phyloP scores from a whole-genome alignment of 2,329 filamentous ascomycete species.

The Hymenoscyphus albidus region DNA sequence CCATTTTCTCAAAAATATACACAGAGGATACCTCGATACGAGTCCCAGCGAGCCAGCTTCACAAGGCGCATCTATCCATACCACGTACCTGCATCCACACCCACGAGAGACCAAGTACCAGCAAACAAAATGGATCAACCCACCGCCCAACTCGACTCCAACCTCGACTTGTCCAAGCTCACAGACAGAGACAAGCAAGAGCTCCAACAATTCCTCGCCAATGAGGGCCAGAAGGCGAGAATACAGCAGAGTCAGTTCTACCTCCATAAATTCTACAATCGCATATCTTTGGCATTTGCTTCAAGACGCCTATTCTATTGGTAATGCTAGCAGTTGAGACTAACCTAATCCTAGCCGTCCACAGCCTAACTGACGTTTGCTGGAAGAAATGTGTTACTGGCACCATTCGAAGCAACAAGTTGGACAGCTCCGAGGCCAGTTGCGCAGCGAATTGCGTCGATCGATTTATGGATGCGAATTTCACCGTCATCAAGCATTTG shows the following conservation, averaged over 20 bases:
- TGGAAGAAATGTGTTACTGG: slow-evolving; percentile 90
- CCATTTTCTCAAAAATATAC: neutral
- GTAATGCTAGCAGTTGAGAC: slow-evolving; percentile 28
- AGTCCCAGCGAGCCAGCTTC: no score
- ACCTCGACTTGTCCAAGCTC: slow-evolving; percentile 68
- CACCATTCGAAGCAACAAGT: slow-evolving; percentile 63
- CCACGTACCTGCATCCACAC: no score
- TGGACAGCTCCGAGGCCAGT: slow-evolving; percentile 74
- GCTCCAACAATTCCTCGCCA: slow-evolving; percentile 78
- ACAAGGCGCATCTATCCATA: no score
- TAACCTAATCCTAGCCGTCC: slow-evolving; percentile 49
- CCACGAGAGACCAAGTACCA: neutral
- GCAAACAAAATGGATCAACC: slow-evolving; percentile 27
- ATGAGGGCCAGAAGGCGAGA: slow-evolving; percentile 80
- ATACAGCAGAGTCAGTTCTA: slow-evolving; percentile 46
- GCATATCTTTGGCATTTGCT: neutral
- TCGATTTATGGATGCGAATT: slow-evolving; percentile 85
- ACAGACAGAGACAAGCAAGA: slow-evolving; percentile 80
- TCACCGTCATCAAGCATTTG: slow-evolving; percentile 80
- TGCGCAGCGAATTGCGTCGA: slow-evolving; percentile 94
- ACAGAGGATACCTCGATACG: neutral
- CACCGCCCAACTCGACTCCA: slow-evolving; percentile 22
- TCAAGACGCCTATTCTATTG: neutral
- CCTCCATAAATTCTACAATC: slow-evolving; percentile 1
- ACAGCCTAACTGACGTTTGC: slow-evolving; percentile 71